These are phyloP conservation scores for Bothriochloa decipiens DNA, from an alignment of 176 grass and related monocot species.

Conservation along the genomic window DNA sequence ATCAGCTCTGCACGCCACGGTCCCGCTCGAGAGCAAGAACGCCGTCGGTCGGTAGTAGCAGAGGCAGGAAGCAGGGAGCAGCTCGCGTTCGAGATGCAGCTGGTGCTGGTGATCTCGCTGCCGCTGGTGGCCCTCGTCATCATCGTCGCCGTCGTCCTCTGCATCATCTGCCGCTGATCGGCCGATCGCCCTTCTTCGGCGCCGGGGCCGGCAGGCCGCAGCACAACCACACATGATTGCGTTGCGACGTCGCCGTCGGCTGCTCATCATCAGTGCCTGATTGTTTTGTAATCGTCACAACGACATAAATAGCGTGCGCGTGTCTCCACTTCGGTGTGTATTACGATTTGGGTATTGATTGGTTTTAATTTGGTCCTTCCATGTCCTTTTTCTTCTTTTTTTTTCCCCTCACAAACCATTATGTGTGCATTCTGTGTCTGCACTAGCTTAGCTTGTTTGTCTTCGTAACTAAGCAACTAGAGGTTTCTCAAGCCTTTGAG, in stretches of 20 bases:
- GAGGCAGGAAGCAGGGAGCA: no score
- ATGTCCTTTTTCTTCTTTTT: neutral
- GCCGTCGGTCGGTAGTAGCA: no score
- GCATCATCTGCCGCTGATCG: constrained; percentile 58
- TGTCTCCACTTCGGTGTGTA: constrained; percentile 2
- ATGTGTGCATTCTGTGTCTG: neutral
- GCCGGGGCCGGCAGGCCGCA: neutral
- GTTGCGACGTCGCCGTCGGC: neutral
- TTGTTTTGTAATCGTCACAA: neutral
- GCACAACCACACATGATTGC: neutral
- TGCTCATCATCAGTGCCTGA: neutral
- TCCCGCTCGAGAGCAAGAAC: no score
- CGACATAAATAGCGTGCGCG: neutral
- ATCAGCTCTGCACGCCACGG: no score
- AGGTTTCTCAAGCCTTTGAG: neutral
- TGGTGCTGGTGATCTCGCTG: constrained; percentile 81
- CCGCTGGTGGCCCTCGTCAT: constrained; percentile 59
- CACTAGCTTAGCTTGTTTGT: neutral
- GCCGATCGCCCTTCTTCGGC: neutral
- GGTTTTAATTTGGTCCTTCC: neutral
- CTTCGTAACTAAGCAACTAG: constrained; percentile 22
- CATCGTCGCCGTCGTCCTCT: constrained; percentile 61
- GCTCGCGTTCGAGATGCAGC: constrained; percentile 36
- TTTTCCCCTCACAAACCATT: no score
- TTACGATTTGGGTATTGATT: neutral